Percentiles rank a stretch among this genome's conserved stretches.
These are phyloP conservation scores for Torulaspora quercuum DNA, from an alignment of 805 yeast genomes.

Conservation along the genomic window DNA sequence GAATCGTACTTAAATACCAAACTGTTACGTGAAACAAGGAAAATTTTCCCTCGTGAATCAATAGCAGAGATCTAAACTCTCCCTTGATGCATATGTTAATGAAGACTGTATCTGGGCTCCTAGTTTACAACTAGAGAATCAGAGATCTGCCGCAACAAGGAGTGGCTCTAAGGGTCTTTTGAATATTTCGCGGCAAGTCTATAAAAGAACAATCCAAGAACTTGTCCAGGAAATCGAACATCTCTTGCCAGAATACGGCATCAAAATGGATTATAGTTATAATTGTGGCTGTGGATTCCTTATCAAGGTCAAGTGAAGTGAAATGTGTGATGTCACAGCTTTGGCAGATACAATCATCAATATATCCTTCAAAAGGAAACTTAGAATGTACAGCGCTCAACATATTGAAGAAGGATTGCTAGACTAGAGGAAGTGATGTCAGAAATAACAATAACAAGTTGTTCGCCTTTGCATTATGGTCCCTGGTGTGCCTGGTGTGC, in stretches of 20 bases:
- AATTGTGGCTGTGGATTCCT: conserved; percentile 41
- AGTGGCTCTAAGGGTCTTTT: conserved; percentile 45
- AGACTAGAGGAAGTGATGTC: conserved; percentile 40
- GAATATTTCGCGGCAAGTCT: conserved; percentile 44
- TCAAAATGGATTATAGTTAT: conserved; percentile 36
- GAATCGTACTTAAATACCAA: conserved; percentile 11
- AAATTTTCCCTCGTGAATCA: conserved; percentile 30
- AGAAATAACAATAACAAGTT: conserved; percentile 45
- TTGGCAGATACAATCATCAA: conserved; percentile 40
- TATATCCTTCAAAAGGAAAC: conserved; percentile 29
- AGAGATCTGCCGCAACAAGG: conserved; percentile 44
- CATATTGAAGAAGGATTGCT: conserved; percentile 40
- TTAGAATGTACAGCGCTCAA: conserved; percentile 42
- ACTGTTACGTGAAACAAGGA: conserved; percentile 32
- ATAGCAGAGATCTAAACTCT: conserved; percentile 22
- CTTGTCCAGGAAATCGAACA: conserved; percentile 30
- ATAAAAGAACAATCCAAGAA: conserved; percentile 40
- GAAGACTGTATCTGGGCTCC: conserved; percentile 46
- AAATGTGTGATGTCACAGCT: conserved; percentile 9
- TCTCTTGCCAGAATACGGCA: conserved; percentile 24
- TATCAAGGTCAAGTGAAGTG: conserved; percentile 32
- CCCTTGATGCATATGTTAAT: conserved; percentile 38
- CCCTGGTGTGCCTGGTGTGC: conserved; percentile 55
- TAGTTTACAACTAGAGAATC: conserved; percentile 43
- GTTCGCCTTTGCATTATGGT: conserved; percentile 49